phyloP scores from a whole-genome alignment of 495 filamentous ascomycete genomes.

The Penicillium paxilli region DNA sequence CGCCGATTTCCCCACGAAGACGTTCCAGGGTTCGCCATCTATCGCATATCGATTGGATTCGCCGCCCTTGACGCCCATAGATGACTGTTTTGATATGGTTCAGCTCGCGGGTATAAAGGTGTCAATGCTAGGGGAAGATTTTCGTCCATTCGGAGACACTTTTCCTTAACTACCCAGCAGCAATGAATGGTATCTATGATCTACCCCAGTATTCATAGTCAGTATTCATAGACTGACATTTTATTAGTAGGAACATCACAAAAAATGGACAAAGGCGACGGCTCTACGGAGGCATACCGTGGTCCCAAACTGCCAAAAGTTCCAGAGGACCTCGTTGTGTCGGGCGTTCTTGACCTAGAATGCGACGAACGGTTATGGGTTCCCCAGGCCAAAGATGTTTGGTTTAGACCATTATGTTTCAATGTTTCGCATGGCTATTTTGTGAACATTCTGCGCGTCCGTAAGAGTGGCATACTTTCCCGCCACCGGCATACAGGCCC shows the following conservation, averaged over 20 bases:
- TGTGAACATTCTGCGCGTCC: constrained; percentile 18
- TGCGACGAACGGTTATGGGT: constrained; percentile 20
- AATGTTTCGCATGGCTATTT: constrained; percentile 22
- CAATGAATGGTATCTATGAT: not conserved
- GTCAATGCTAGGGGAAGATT: not conserved
- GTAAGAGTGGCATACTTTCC: constrained; percentile 18
- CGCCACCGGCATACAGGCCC: constrained; percentile 19
- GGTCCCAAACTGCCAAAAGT: constrained; percentile 18
- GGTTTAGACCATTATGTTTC: constrained; percentile 18
- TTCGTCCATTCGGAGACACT: not conserved
- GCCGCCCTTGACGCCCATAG: constrained; percentile 7
- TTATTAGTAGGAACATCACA: not conserved
- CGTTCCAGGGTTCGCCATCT: not conserved
- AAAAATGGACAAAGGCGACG: constrained; percentile 7
- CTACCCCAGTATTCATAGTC: not conserved
- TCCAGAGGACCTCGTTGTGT: constrained; percentile 15
- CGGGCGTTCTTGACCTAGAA: constrained; percentile 14
- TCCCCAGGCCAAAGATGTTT: constrained; percentile 20
- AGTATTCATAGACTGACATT: not conserved
- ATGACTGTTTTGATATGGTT: not conserved
- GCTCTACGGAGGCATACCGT: constrained; percentile 5
- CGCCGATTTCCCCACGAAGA: not conserved
- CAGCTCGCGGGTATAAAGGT: not conserved
- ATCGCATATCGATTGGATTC: not conserved
- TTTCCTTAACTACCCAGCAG: not conserved